Conservation (phyloP, 2,329 filamentous ascomycete species). For the Fusarium torulosum region DNA sequence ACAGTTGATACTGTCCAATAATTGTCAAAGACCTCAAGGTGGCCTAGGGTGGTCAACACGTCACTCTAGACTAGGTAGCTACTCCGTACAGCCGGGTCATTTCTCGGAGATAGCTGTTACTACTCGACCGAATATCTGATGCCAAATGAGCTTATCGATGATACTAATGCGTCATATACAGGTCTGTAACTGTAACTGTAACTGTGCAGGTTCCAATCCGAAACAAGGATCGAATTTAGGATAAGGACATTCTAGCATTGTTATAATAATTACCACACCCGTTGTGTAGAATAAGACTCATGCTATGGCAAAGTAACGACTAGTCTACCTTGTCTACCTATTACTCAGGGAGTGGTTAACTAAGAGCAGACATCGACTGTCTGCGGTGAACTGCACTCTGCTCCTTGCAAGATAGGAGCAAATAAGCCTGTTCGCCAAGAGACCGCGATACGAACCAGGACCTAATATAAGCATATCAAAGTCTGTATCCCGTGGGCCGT, state of each 20-base stretch:
- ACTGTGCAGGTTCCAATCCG: neutral
- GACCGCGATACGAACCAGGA: neutral
- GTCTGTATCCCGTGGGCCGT: constrained; percentile 8
- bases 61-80: neutral
- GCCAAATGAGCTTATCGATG: neutral
- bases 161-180: constrained; percentile 6
- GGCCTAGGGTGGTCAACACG: neutral
- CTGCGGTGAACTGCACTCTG: neutral
- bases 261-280: neutral
- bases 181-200: neutral
- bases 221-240: no score
- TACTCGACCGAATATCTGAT: constrained; percentile 1
- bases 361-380: no score
- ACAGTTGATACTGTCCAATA: constrained; percentile 14
- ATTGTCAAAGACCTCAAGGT: neutral
- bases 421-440: constrained; percentile 1
- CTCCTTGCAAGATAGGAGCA: neutral
- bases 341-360: neutral
- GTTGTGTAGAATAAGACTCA: neutral
- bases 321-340: neutral
- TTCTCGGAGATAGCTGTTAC: constrained; percentile 4
- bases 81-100: constrained; percentile 7
- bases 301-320: neutral
- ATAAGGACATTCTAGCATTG: no score
- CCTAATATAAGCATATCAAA: constrained; percentile 27